Conservation (phyloP, 352 stramenopile genomes). For the Phytopythium mirpurense region DNA sequence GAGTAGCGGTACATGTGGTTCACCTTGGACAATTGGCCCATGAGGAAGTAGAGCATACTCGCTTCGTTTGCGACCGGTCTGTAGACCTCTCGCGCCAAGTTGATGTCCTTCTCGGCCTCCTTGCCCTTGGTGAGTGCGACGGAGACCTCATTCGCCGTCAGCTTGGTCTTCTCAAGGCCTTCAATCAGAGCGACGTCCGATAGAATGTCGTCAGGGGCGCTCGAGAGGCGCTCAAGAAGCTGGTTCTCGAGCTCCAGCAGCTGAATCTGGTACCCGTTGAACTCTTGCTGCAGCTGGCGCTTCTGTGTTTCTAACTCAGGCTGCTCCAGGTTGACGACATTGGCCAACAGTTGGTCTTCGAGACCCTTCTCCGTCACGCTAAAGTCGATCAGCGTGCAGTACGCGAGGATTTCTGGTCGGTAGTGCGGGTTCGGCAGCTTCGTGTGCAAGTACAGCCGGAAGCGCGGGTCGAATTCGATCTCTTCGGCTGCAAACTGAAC, state of each 20-base stretch:
- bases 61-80: constrained; percentile 84
- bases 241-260: constrained; percentile 87
- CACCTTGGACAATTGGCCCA: constrained; percentile 85
- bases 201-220: constrained; percentile 90
- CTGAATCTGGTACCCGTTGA: constrained; percentile 92
- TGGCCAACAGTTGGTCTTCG: constrained; percentile 87
- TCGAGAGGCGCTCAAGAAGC: constrained; percentile 86
- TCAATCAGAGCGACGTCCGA: constrained; percentile 90
- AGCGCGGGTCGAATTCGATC: constrained; percentile 85
- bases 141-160: constrained; percentile 84
- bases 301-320: constrained; percentile 86
- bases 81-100: constrained; percentile 89
- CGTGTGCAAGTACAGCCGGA: constrained; percentile 88
- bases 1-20: constrained; percentile 95
- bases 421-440: constrained; percentile 92
- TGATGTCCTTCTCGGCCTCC: constrained; percentile 89
- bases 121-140: constrained; percentile 78
- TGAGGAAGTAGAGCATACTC: constrained; percentile 91
- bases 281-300: constrained; percentile 83
- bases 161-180: constrained; percentile 89
- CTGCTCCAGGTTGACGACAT: constrained; percentile 89
- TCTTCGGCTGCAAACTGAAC: constrained; percentile 87
- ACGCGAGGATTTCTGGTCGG: constrained; percentile 87
- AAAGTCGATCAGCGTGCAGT: constrained; percentile 94
- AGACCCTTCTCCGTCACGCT: constrained; percentile 90